Evolutionary conservation across 2,329 filamentous ascomycete genomes (phyloP).

Genomic region (Lizonia empirigonia): DNA sequence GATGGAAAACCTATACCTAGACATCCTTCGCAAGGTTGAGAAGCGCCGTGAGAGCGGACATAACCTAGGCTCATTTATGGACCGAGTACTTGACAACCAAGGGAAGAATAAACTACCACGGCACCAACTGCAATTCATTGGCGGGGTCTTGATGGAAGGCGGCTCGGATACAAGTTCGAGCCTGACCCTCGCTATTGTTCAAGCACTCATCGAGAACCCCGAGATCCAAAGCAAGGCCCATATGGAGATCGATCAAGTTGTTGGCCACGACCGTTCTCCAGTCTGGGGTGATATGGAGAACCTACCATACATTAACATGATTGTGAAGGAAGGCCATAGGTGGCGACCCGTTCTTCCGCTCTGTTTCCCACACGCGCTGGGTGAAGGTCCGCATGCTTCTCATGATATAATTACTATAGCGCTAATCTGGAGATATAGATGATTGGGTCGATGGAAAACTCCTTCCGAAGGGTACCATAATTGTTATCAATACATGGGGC

Average conservation of each 20-base stretch:
- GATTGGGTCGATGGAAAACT: constrained; percentile 11
- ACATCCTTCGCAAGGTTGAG: constrained; percentile 12
- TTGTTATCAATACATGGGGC: constrained; percentile 42
- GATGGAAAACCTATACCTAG: constrained; percentile 20
- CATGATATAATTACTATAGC: background rate
- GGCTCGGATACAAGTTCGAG: constrained; percentile 32
- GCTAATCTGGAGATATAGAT: constrained; percentile 1
- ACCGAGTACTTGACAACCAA: constrained; percentile 21
- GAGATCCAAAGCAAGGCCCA: constrained; percentile 5
- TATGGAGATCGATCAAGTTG: background rate
- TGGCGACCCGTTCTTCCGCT: constrained; percentile 19
- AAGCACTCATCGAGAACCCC: constrained; percentile 7
- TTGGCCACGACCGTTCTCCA: background rate
- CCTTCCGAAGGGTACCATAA: constrained; percentile 44
- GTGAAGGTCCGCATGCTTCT: constrained; percentile 1
- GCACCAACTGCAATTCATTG: constrained; percentile 17
- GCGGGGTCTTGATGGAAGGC: constrained; percentile 21
- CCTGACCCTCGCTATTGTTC: constrained; percentile 1
- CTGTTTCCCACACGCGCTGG: constrained; percentile 12
- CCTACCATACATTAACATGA: constrained; percentile 29
- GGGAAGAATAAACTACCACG: constrained; percentile 7
- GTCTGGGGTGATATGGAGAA: constrained; percentile 16
- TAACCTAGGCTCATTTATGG: constrained; percentile 20
- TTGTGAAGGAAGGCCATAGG: constrained; percentile 27
- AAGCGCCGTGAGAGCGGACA: constrained; percentile 13